phyloP scores from a whole-genome alignment of 768 basidiomycete genomes.

The Naematelia aurantialba region DNA sequence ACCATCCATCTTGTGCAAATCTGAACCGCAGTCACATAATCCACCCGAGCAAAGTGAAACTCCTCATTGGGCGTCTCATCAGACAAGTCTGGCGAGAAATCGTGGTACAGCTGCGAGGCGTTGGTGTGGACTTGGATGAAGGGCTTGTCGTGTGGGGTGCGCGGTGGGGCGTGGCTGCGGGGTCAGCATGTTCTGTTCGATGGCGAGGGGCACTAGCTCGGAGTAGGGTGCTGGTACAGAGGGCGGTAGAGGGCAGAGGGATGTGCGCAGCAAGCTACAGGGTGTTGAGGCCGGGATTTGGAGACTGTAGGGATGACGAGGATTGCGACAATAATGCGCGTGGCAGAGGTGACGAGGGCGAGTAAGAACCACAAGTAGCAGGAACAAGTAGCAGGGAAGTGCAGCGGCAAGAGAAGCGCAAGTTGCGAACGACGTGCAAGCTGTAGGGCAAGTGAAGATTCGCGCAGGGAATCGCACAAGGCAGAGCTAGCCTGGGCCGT shows the following conservation, averaged over 20 bases:
- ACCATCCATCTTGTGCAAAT: slow-evolving; percentile 81
- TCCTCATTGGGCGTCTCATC: slow-evolving; percentile 57
- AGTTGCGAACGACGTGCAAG: too few species aligned
- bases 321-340: too few species aligned
- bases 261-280: not conserved
- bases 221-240: not conserved
- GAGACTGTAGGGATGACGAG: too few species aligned
- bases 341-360: too few species aligned
- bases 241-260: not conserved
- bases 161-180: not conserved
- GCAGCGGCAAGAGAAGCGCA: too few species aligned
- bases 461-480: too few species aligned
- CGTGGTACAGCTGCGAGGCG: slow-evolving; percentile 1
- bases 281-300: too few species aligned
- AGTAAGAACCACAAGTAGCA: too few species aligned
- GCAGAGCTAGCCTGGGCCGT: not conserved
- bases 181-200: not conserved
- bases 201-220: not conserved
- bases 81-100: slow-evolving; percentile 50
- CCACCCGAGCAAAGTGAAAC: slow-evolving; percentile 78
- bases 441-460: too few species aligned
- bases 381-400: too few species aligned
- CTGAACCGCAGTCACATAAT: slow-evolving; percentile 77
- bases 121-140: slow-evolving; percentile 6
- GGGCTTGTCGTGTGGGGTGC: too few species aligned